Base-by-base conservation (phyloP, 1,139 yeast species). In the Yarrowia galli region DNA sequence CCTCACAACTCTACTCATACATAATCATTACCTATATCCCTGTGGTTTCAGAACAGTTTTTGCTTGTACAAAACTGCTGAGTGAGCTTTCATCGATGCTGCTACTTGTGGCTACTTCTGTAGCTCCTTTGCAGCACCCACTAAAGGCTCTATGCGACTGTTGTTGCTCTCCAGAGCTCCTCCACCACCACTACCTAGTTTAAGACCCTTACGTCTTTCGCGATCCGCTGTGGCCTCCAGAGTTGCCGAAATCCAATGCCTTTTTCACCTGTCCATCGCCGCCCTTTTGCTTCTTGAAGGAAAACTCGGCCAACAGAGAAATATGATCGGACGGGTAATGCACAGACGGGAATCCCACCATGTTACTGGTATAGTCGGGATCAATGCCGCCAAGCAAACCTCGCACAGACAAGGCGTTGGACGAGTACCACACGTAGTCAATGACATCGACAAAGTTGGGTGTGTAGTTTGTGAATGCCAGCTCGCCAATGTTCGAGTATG, bases 371-470 rank as follows among this genome's bases (percentile, higher is more conserved):
- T 95, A 95, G 9, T 88, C 89, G 67, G 84, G 84, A 76, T 93
- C 98, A 58, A 93, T 86, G 73, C 87, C 87, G 53, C 98, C 98
- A 71, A 95, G 81, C 72, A 96, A 81, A 16, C 97, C 98, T 74
- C 87, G 88, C 12, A 95, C 97, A 70, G 89, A 87, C 71, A 96
- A 82, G 12, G 87, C 83, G 13, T 88, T 83, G 16, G 97, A 89
- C 2, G 97, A 86, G 78, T 91, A 92, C 97, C 98, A 96, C 70
- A 96, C 89, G 77, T 95, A 95, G 79, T 96, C 99, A 79, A 96
- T 92, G 56, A 89, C 93, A 74, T 92, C 93, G 2, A 96, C 92
- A 79, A 95, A 96, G 54, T 89, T 87, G 43, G 99, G 99, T 0
- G 98, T 88, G 78, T 89, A 89, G 79, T 95, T 96, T 16, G 99